Base-by-base conservation (phyloP, 2,329 filamentous ascomycete genomes). In the Colletotrichum salicis region DNA sequence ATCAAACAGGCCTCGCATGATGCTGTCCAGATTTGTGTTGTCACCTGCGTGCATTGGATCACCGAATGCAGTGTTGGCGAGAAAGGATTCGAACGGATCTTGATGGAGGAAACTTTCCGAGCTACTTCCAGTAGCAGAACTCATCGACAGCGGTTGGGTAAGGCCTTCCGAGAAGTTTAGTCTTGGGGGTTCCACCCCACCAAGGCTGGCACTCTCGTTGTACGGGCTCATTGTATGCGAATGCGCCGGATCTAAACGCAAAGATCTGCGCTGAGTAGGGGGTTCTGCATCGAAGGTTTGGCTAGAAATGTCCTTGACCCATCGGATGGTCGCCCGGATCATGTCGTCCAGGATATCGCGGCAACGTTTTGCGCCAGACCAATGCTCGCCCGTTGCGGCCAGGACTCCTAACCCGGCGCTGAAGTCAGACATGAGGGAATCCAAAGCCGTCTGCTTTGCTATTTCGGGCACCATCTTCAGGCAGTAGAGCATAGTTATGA, bases 361-460 rank as follows among this genome's bases (percentile, higher is more conserved):
- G 57, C 83, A 83, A 13, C 82, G 79, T 68, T 85, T 86, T 0
- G 86, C 86, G 5, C 86, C 86, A 0, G 82, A 79, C 86, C 86
- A 89, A 69, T 88, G 83, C 68, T 88, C 86, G 1, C 84, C 86
- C 3, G 83, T 83, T 1, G 86, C 86, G 48, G 86, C 86, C 2
- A 89, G 77, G 0, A 88, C 81, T 15, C 85, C 86, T 12, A 85
- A 77, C 0, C 84, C 79, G 1, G 82, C 80, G 27, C 81, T 81
- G 12, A 87, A 75, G 29, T 85, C 83, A 0, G 78, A 78, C 70
- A 84, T 82, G 3, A 88, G 76, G 1, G 24, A 22, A 35, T 72
- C 70, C 35, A 69, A 27, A 1, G 79, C 77, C 1, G 81, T 80
- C 1, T 77, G 76, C 1, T 76, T 76, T 1, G 84, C 80, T 22